Evolutionary conservation across 139 green algal genomes (phyloP).

Genomic region (Micractinium sp.): DNA sequence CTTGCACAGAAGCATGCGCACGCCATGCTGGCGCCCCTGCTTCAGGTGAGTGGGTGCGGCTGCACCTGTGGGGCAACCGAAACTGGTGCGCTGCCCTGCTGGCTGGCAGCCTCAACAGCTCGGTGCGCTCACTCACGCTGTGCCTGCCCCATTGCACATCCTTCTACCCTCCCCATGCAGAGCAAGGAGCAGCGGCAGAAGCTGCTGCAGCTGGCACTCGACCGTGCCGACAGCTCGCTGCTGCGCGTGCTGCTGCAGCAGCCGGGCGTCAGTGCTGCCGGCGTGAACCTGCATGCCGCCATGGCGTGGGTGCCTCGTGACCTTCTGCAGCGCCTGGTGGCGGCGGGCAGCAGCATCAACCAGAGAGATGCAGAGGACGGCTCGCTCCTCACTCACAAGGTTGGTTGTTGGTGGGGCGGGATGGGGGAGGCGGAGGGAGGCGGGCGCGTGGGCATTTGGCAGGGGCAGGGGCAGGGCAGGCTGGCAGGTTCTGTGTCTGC

Average conservation of each 20-base stretch:
- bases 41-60: not conserved
- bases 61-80: too few species aligned
- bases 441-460: too few species aligned
- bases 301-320: not conserved
- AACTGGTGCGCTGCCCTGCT: too few species aligned
- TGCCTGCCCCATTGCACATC: too few species aligned
- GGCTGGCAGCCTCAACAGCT: not conserved
- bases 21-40: not conserved
- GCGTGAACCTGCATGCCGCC: conserved; percentile 1
- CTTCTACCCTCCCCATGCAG: not conserved
- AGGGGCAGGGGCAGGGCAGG: too few species aligned
- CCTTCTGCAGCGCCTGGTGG: not conserved
- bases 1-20: not conserved
- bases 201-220: conserved; percentile 10
- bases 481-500: too few species aligned
- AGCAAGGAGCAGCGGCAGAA: not conserved
- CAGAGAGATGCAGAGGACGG: conserved; percentile 6
- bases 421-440: too few species aligned
- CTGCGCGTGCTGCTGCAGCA: not conserved
- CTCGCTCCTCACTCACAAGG: conserved; percentile 27
- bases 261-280: not conserved
- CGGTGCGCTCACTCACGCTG: too few species aligned
- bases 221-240: not conserved
- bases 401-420: not conserved
- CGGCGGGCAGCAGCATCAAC: conserved; percentile 3